A percentile compares a stretch with the other conserved stretches of the same genome.
These are phyloP conservation scores for Suillus subluteus DNA, from an alignment of 768 basidiomycete species.

Conservation along the genomic window DNA sequence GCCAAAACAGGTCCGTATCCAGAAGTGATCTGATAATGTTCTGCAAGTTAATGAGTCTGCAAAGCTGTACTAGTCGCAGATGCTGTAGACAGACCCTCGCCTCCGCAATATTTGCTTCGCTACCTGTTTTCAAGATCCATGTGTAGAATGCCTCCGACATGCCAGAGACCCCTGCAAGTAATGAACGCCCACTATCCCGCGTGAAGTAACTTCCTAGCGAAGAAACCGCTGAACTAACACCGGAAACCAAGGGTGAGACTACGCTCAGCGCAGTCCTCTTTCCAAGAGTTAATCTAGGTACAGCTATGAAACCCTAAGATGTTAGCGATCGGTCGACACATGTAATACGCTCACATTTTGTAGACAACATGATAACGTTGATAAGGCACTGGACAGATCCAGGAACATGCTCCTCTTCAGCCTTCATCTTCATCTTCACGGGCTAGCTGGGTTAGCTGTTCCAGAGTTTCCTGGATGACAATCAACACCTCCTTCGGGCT, in stretches of 20 bases:
- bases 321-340: conserved; percentile 6
- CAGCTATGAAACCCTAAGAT: conserved; percentile 18
- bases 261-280: conserved; percentile 26
- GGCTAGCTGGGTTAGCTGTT: conserved; percentile 27
- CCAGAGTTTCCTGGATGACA: conserved; percentile 43
- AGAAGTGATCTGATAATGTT: conserved; percentile 34
- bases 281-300: conserved; percentile 29
- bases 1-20: conserved; percentile 38
- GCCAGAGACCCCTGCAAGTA: conserved; percentile 23
- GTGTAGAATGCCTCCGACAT: conserved; percentile 19
- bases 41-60: conserved; percentile 22
- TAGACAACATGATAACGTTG: conserved; percentile 23
- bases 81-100: conserved; percentile 26
- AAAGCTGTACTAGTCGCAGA: not conserved
- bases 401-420: conserved; percentile 22
- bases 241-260: conserved; percentile 24
- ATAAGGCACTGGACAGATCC: conserved; percentile 19
- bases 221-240: conserved; percentile 18
- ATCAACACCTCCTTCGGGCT: conserved; percentile 48
- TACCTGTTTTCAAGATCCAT: conserved; percentile 21
- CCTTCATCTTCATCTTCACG: conserved; percentile 16
- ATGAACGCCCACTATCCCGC: conserved; percentile 20
- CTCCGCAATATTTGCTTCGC: conserved; percentile 1
- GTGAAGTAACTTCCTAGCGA: conserved; percentile 20
- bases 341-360: conserved; percentile 22